Evolutionary conservation across 495 filamentous ascomycete species (phyloP), one percentile per base, ranked within the genome.

Genomic region (Amorphotheca resinae): DNA sequence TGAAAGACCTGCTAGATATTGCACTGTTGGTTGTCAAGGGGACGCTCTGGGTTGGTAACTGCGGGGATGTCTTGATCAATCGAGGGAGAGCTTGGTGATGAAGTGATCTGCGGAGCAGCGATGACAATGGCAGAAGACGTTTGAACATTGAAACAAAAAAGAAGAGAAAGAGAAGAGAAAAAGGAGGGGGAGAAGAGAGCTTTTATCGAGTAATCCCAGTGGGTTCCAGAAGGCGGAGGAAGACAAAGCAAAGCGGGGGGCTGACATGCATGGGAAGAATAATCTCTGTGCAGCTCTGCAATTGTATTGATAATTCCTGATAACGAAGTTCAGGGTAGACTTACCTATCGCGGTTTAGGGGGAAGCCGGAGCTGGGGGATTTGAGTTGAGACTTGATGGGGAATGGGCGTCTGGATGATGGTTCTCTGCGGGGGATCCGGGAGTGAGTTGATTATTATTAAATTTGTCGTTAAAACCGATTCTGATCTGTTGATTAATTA

Each of bases 111-210:
- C 50, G 42, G 20, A 53, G 41, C 9, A 49, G 42, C 22, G 42
- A 39, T 32, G 50, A 46, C 28, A 53, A 33, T 17, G 50, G 23
- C 1, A 53, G 46, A 32, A 53, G 33, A 30, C 15, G 14, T 32
- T 38, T 35, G 23, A 40, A 41, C 42, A 53, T 46, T 18, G 25
- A 25, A 39, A 46, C n/a, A 35, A 7, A 33, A 31, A 22, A 21
- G 21, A 23, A 20, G 16, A 38, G 31, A 31, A 38, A 25, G 33
- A 18, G 12, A 34, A 11, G 15, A 9, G 33, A 30, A 8, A 23
- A 16, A 39, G 32, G 32, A 40, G n/a, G 34, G 22, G 33, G 16
- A 35, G 33, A 30, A 30, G 26, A 6, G 12, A 30, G 26, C 26
- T 6, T 30, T 30, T 6, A 30, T 30, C 25, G 25, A 30, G 25